Percentiles rank a stretch among this genome's conserved stretches.
Evolutionary conservation across 306 rosid genomes (phyloP).

Genomic region (Prinsepia uniflora): DNA sequence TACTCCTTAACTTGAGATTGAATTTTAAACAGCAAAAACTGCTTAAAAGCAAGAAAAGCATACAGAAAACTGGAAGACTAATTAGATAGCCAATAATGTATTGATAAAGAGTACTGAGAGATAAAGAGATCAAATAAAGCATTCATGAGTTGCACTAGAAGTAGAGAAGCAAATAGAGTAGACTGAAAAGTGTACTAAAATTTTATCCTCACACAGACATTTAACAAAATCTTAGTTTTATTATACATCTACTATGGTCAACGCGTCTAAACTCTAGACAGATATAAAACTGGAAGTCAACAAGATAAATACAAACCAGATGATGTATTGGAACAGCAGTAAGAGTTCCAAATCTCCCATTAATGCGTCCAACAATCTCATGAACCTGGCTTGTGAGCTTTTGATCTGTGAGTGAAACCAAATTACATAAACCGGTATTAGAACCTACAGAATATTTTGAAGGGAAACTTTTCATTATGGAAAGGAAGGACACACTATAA

Average conservation of each 20-base stretch:
- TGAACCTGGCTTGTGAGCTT: slow-evolving; percentile 98
- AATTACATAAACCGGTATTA: background rate
- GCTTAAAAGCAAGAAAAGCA: too few relatives aligned
- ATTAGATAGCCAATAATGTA: too few relatives aligned
- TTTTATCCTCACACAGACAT: background rate
- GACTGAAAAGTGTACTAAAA: too few relatives aligned
- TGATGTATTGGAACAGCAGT: slow-evolving; percentile 95
- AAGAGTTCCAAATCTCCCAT: slow-evolving; percentile 96
- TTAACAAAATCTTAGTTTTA: background rate
- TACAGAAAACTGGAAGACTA: too few relatives aligned
- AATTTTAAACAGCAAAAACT: too few relatives aligned
- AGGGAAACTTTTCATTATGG: background rate
- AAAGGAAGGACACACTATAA: background rate
- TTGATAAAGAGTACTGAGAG: too few relatives aligned
- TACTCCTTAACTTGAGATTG: too few relatives aligned
- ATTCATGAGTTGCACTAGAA: too few relatives aligned
- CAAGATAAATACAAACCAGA: slow-evolving; percentile 56
- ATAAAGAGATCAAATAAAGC: too few relatives aligned
- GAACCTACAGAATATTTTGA: background rate
- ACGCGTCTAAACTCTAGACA: background rate
- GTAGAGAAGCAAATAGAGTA: too few relatives aligned
- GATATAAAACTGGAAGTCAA: slow-evolving; percentile 17
- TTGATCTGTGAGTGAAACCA: slow-evolving; percentile 61
- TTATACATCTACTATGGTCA: background rate
- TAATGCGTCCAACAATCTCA: slow-evolving; percentile 96